phyloP scores from a whole-genome alignment of 441 rosid species.

The Pelargonium exstipulatum region DNA sequence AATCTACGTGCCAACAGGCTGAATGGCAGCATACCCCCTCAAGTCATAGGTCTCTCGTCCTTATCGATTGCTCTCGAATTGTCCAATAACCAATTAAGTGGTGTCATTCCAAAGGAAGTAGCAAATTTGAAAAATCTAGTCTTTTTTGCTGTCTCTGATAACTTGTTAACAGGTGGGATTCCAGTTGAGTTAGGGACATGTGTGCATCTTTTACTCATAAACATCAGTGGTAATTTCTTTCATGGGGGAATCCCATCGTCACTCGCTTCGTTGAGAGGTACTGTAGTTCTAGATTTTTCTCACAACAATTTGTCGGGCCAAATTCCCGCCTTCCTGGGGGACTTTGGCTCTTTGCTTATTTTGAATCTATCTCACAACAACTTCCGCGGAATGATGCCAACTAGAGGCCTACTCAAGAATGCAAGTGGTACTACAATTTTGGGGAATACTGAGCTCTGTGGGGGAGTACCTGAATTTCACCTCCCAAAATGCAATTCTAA shows the following conservation, averaged over 20 bases:
- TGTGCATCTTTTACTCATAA: conserved; percentile 10
- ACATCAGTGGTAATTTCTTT: conserved; percentile 24
- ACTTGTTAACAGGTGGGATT: conserved; percentile 23
- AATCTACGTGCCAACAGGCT: conserved; percentile 19
- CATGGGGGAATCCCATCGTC: conserved; percentile 21
- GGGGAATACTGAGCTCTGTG: conserved; percentile 28
- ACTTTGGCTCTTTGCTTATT: neutral
- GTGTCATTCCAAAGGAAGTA: conserved; percentile 19
- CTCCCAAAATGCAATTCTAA: conserved; percentile 19
- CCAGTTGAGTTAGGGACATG: conserved; percentile 21
- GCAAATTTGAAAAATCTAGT: conserved; percentile 9
- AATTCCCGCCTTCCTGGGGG: conserved; percentile 20
- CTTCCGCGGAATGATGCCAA: conserved; percentile 22
- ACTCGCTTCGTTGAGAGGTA: conserved; percentile 18
- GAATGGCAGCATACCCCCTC: conserved; percentile 17
- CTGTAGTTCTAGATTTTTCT: conserved; percentile 19
- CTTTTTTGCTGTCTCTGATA: conserved; percentile 5
- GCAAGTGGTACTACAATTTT: conserved; percentile 15
- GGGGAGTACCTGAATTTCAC: conserved; percentile 23
- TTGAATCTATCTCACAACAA: conserved; percentile 26
- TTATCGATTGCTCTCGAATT: neutral
- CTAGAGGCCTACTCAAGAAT: conserved; percentile 25
- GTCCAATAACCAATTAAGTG: conserved; percentile 10
- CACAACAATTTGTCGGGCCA: conserved; percentile 21
- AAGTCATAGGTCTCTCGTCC: conserved; percentile 11